phyloP scores from a whole-genome alignment of 2,329 filamentous ascomycete genomes.

The Colletotrichum kahawae region DNA sequence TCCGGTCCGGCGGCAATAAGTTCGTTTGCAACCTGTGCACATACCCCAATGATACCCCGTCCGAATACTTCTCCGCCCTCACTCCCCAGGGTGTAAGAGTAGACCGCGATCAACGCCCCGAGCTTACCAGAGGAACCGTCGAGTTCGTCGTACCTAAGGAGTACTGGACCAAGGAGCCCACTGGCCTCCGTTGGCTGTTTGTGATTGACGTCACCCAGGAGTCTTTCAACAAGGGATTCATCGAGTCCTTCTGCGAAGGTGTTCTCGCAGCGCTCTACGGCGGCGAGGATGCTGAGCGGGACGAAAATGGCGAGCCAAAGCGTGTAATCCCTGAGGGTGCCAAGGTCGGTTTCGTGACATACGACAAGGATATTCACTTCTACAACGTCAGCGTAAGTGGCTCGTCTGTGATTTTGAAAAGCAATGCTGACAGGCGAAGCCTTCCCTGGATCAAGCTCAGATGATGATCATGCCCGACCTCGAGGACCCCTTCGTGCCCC shows the following conservation, averaged over 20 bases:
- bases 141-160: constrained; percentile 98
- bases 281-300: constrained; percentile 58
- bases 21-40: constrained; percentile 98
- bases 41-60: constrained; percentile 91
- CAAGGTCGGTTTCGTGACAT: constrained; percentile 94
- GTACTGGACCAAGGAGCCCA: constrained; percentile 96
- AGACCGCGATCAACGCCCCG: constrained; percentile 86
- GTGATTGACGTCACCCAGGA: constrained; percentile 93
- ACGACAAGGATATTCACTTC: constrained; percentile 96
- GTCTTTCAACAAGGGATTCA: constrained; percentile 86
- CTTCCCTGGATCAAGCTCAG: constrained; percentile 83
- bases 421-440: constrained; percentile 41
- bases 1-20: constrained; percentile 91
- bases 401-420: neutral
- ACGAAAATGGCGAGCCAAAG: constrained; percentile 57
- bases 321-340: constrained; percentile 75
- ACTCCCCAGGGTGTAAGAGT: constrained; percentile 86
- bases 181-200: constrained; percentile 87
- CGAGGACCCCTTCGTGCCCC: constrained; percentile 92
- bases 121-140: constrained; percentile 89
- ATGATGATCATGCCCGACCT: constrained; percentile 99
- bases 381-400: constrained; percentile 86
- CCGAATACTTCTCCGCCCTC: constrained; percentile 92
- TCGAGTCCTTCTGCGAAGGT: constrained; percentile 89
- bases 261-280: constrained; percentile 87